Conservation (phyloP, 2,329 filamentous ascomycete genomes). For the Botrytis elliptica region DNA sequence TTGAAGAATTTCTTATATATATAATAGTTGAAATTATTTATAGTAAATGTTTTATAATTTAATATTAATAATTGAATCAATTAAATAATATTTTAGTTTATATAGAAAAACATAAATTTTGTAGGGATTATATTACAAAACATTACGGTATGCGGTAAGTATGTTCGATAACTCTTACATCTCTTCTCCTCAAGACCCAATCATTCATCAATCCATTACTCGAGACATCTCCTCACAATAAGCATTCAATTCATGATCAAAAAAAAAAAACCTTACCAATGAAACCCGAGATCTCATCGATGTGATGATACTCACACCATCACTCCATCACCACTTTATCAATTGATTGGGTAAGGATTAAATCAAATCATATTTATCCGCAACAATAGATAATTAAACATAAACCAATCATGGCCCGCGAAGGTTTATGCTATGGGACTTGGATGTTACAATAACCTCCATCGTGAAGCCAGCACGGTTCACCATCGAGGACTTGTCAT, state of each 20-base stretch:
- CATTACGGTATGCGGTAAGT: too few relatives aligned
- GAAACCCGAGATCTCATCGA: neutral
- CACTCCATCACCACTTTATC: neutral
- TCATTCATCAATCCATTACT: neutral
- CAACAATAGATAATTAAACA: neutral
- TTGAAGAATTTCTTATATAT: too few relatives aligned
- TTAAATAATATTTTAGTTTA: too few relatives aligned
- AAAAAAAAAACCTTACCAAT: neutral
- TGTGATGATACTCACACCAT: neutral
- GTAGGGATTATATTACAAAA: too few relatives aligned
- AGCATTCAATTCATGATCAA: neutral
- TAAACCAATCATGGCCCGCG: neutral
- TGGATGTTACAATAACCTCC: constrained; percentile 1
- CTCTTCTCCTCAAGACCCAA: neutral
- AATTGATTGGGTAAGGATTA: neutral
- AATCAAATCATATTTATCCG: neutral
- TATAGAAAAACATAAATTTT: too few relatives aligned
- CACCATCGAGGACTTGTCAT: neutral
- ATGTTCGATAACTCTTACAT: too few relatives aligned
- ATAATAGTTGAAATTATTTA: too few relatives aligned
- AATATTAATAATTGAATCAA: too few relatives aligned
- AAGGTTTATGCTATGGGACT: neutral
- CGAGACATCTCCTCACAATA: neutral
- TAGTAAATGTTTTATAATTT: too few relatives aligned
- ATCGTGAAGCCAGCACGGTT: neutral